These are phyloP conservation scores for Leccinum colubrinum DNA, from an alignment of 1,284 basidiomycete species.

Conservation along the genomic window DNA sequence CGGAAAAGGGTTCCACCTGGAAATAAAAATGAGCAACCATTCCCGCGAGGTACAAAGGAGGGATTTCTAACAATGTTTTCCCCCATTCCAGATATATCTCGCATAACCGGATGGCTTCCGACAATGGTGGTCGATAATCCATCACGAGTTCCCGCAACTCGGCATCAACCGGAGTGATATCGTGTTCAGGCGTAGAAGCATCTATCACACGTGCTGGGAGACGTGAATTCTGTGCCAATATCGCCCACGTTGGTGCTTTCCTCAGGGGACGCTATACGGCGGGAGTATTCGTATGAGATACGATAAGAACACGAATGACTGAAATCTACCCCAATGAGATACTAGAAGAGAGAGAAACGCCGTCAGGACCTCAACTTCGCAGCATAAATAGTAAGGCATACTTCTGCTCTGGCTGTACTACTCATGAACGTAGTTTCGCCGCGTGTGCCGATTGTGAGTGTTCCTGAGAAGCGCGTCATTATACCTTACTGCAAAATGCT, in stretches of 20 bases:
- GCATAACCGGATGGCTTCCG: constrained; percentile 52
- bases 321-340: constrained; percentile 46
- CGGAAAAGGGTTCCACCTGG: constrained; percentile 38
- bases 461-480: constrained; percentile 39
- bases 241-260: constrained; percentile 20
- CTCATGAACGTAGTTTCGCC: constrained; percentile 60
- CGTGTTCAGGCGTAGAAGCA: constrained; percentile 33
- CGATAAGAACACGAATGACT: constrained; percentile 9
- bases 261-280: constrained; percentile 15
- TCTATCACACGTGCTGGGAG: constrained; percentile 34
- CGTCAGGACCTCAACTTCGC: constrained; percentile 4
- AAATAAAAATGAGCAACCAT: constrained; percentile 7
- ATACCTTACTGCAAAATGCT: neutral
- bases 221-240: constrained; percentile 26
- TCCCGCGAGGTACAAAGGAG: neutral
- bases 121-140: constrained; percentile 44
- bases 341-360: constrained; percentile 34
- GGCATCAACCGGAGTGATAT: constrained; percentile 29
- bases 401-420: constrained; percentile 63
- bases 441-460: constrained; percentile 52
- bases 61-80: constrained; percentile 42
- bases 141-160: constrained; percentile 41
- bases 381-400: constrained; percentile 25
- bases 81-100: constrained; percentile 56
- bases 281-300: neutral